Conservation (phyloP, 208 protist genomes). For the Leishmania turanica region DNA sequence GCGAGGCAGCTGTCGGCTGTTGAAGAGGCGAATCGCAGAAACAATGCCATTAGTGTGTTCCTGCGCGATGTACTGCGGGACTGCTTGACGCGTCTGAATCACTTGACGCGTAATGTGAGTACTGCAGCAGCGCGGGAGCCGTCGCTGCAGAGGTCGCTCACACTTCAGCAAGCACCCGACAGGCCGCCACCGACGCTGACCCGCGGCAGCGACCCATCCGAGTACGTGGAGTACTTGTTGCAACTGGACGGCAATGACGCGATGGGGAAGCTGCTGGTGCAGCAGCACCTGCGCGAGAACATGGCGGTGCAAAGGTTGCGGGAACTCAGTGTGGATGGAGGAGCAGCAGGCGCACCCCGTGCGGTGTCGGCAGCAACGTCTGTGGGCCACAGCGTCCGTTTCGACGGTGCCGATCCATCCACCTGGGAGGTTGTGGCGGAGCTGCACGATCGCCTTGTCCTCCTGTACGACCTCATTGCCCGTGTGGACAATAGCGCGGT, state of each 20-base stretch:
- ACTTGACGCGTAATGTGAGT: constrained; percentile 14
- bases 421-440: constrained; percentile 60
- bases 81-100: constrained; percentile 28
- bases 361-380: neutral
- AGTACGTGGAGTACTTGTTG: constrained; percentile 53
- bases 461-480: constrained; percentile 20
- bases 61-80: constrained; percentile 49
- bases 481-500: constrained; percentile 18
- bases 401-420: constrained; percentile 14
- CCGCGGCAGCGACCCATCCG: constrained; percentile 37
- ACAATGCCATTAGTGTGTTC: constrained; percentile 40
- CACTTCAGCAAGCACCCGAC: constrained; percentile 16
- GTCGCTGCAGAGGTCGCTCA: constrained; percentile 20
- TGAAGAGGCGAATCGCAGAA: constrained; percentile 19
- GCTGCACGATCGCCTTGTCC: constrained; percentile 40
- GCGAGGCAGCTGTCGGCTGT: constrained; percentile 17
- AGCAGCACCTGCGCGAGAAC: constrained; percentile 41
- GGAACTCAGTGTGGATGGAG: neutral
- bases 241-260: constrained; percentile 27
- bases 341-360: neutral
- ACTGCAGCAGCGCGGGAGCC: constrained; percentile 1
- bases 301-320: constrained; percentile 10
- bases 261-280: constrained; percentile 35
- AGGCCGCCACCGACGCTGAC: constrained; percentile 28
- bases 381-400: neutral